Evolutionary conservation across 2,329 filamentous ascomycete genomes (phyloP), one percentile per base, ranked within the genome.

Genomic region (Magnaporthiopsis poae): DNA sequence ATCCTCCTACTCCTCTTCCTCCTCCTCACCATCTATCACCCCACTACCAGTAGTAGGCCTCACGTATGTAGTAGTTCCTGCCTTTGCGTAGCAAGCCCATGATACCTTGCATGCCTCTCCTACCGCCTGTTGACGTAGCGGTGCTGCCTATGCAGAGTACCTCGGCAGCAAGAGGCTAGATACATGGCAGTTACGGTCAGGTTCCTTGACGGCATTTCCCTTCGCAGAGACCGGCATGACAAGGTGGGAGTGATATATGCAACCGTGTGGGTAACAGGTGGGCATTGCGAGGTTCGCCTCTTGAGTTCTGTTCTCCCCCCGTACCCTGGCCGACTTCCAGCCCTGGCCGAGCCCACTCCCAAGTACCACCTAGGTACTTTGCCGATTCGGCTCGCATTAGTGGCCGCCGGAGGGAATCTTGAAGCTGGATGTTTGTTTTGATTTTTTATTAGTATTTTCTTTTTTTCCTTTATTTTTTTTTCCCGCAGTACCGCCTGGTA

Each of bases 381-480:
- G 71, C 75, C 73, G 73, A 75, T 74, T 75, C n/a, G 72, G 72
- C 72, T 75, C 27, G 72, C 75, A 76, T 78, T 77, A 78, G 77
- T 73, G 73, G 73, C 76, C 74, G 74, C 73, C 70, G 35, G 71
- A 70, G 73, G 70, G 70, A 70, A 68, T 75, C 70, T 70, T 64
- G 68, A 25, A n/a, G 46, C 36, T 39, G 21, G 36, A 39, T 65
- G 60, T 60, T 60, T 18, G 60, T 61, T 61, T 36, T 18, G 18
- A 11, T 65, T 46, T 46, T 39, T n/a, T 27, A 27, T 27, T 27
- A 27, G 27, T 27, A 27, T 61, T 31, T 31, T 31, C 5, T 31
- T 31, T 31, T 31, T 31, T 5, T 5, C 5, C 29, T 5, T 31
- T 5, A 2, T 31, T 31, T 5, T 7, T 31, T 31, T 31, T 7